phyloP scores from a whole-genome alignment of 192 early-diverging fungal species.

The Anaeromyces robustus region DNA sequence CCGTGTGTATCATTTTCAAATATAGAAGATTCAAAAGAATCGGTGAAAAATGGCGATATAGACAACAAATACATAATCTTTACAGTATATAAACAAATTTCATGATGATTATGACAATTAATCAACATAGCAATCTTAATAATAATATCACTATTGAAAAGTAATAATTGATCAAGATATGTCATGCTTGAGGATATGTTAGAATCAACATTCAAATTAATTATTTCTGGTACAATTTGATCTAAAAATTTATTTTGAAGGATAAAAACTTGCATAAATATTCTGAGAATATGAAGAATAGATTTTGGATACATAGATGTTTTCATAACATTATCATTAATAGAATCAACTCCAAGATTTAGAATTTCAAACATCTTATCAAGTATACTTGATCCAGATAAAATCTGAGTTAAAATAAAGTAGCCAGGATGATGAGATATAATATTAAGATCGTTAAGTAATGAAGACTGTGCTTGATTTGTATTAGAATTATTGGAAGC shows the following conservation, averaged over 20 bases:
- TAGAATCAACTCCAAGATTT: conserved; percentile 32
- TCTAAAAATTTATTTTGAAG: conserved; percentile 63
- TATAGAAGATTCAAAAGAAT: conserved; percentile 1
- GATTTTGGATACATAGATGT: conserved; percentile 12
- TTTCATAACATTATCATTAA: conserved; percentile 24
- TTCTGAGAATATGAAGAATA: conserved; percentile 30
- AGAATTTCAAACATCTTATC: conserved; percentile 54
- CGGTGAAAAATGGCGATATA: conserved; percentile 47
- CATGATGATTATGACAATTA: conserved; percentile 44
- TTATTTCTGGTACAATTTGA: conserved; percentile 36
- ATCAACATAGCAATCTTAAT: conserved; percentile 58
- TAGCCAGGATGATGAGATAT: conserved; percentile 59
- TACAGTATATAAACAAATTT: conserved; percentile 55
- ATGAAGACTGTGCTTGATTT: neutral
- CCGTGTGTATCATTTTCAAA: conserved; percentile 24
- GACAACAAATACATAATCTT: conserved; percentile 57
- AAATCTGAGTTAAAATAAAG: conserved; percentile 54
- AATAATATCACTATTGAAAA: conserved; percentile 48
- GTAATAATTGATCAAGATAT: conserved; percentile 64
- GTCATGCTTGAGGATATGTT: conserved; percentile 35
- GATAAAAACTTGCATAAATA: conserved; percentile 47
- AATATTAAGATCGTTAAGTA: neutral
- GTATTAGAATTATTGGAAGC: neutral
- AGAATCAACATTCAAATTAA: conserved; percentile 17
- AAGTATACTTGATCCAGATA: conserved; percentile 59